Conservation (phyloP, 148 eudicot species). For the Camellia japonica region DNA sequence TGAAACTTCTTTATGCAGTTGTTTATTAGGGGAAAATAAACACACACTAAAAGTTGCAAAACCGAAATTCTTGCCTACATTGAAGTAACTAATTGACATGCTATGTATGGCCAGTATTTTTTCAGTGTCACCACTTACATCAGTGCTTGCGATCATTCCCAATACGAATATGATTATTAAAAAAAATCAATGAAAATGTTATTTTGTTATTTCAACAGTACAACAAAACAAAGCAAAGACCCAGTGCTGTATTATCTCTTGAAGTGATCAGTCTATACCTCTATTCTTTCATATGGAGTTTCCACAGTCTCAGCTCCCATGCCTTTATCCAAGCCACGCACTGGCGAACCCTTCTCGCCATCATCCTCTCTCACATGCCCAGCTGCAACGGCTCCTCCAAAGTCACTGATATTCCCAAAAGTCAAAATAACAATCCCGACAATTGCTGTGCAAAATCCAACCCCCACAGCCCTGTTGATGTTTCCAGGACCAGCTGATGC, state of each 20-base stretch:
- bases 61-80: no score
- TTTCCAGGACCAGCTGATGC: slow-evolving; percentile 24
- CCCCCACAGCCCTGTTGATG: slow-evolving; percentile 27
- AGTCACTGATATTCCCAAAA: slow-evolving; percentile 43
- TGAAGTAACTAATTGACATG: neutral
- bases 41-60: no score
- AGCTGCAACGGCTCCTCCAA: slow-evolving; percentile 44
- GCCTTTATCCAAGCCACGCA: slow-evolving; percentile 10
- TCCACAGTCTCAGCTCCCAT: neutral
- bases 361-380: slow-evolving; percentile 30
- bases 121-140: no score
- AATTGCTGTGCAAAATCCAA: slow-evolving; percentile 30
- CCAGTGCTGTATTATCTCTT: neutral
- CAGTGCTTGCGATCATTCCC: no score
- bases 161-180: no score
- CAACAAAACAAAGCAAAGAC: no score
- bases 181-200: no score
- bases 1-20: no score
- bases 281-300: neutral
- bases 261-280: neutral
- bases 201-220: no score
- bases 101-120: neutral
- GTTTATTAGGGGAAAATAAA: no score
- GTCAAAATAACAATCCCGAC: slow-evolving; percentile 31
- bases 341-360: slow-evolving; percentile 20